Evolutionary conservation across 2,329 filamentous ascomycete species (phyloP), one percentile per base, ranked within the genome.

Genomic region (Truncatella angustata): DNA sequence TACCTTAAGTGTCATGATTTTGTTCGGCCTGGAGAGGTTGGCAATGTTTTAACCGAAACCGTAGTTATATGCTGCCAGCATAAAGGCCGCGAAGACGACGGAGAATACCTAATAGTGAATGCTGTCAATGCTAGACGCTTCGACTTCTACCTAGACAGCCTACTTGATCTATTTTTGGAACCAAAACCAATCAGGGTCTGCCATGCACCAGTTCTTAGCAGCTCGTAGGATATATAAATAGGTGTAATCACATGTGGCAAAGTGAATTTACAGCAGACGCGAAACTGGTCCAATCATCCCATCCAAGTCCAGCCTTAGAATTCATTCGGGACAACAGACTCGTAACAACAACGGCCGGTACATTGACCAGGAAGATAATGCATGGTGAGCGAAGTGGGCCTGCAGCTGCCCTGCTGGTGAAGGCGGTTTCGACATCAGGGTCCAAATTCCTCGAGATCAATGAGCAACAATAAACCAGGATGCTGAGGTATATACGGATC

Each of bases 11-110:
- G 72, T 65, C 58, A 68, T 65, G 14, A 67, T 49, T 50, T 62
- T 71, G 21, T 75, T 66, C 1, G 64, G 53, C 5, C 42, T 50
- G 0, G 67, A 58, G 12, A 76, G 57, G 24, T 66, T 66, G 16
- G 56, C 58, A 20, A 73, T 66, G 35, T 75, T 73, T 40, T 70
- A 66, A 1, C 74, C 73, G 45, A 75, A 75, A 0, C 74, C 74
- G 51, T 71, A 71, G 16, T 66, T 55, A 34, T 70, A 73, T 0
- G 73, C 66, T 7, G 65, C 59, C 62, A 74, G 69, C 68, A 75
- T 70, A 5, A 72, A 60, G 5, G 67, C 63, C 24, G 70, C 67
- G 11, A 75, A 68, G 4, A 59, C 56, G 23, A 71, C 57, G 3
- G 68, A 65, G 43, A 68, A 74, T 14, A 60, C 45, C 73, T 47